Base-by-base conservation (phyloP, 2,329 filamentous ascomycete genomes). In the Claviceps quebecensis region DNA sequence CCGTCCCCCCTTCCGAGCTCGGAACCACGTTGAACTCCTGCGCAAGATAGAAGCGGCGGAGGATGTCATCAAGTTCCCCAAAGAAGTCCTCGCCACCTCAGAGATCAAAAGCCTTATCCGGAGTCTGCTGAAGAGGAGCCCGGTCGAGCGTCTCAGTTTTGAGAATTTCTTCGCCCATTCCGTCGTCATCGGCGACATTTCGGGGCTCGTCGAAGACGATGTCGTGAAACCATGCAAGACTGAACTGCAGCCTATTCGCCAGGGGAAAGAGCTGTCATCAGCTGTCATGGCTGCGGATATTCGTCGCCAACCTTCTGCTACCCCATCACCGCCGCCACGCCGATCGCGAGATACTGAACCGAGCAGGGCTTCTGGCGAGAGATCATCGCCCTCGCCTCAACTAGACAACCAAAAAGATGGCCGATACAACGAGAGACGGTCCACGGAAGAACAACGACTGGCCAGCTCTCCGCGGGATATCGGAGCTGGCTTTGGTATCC, bases 21-120 rank as follows among this genome's bases (percentile, higher is more conserved):
- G 81, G 51, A 97, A 98, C 63, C 93, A 98, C 62, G 90, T 98
- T 41, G 93, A 98, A 65, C 72, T 98, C 38, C 76, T 97, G 44
- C 81, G 87, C 55, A 93, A 86, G 70, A 98, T 98, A 57, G 91
- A 97, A 65, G 84, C 84, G 54, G 83, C 85, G 17, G 85, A 94
- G 56, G 91, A 97, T 63, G 74, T 80, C 55, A 94, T 97, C 67
- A 81, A 77, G 56, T 97, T 97, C 58, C 81, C 85, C 0, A 79
- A 80, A 58, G 86, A 89, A 48, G 77, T 80, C 36, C 72, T 78
- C 47, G 79, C 87, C 54, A 91, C 81, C 57, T 69, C 82, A 47
- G 84, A 86, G 9, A 80, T 96, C 69, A 95, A 95, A 66, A 74
- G 76, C 22, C 71, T 96, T 17, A 89, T 96, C 53, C 80, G 87